Conservation (phyloP, 257 asterid species). For the Linaria vulgaris region DNA sequence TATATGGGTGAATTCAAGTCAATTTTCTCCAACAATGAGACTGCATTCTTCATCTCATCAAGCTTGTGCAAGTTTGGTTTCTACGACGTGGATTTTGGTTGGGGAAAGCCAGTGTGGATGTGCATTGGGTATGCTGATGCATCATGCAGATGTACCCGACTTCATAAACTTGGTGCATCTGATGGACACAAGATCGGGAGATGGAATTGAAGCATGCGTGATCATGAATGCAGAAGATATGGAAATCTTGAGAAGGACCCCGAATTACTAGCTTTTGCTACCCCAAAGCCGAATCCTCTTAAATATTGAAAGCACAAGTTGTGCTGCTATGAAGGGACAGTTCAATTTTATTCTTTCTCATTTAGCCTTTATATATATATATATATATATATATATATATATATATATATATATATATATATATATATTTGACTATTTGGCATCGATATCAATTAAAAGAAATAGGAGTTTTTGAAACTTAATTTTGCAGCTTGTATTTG, state of each 20-base stretch:
- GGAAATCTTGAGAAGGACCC: background rate
- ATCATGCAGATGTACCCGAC: background rate
- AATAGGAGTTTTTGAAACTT: no score
- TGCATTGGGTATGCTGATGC: background rate
- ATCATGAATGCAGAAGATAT: background rate
- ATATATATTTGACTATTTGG: background rate
- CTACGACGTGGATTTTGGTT: slow-evolving; percentile 3
- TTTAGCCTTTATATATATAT: background rate
- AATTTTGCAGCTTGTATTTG: no score
- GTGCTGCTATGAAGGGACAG: background rate
- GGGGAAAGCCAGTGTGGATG: slow-evolving; percentile 1
- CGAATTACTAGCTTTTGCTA: background rate
- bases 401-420: no score
- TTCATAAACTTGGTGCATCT: slow-evolving; percentile 6
- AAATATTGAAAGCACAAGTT: background rate
- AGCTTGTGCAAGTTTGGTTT: slow-evolving; percentile 9
- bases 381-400: no score
- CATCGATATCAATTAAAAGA: no score
- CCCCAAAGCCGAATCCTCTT: background rate
- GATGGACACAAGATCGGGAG: background rate
- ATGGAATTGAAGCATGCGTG: background rate
- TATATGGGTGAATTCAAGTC: background rate
- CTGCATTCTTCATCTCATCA: slow-evolving; percentile 2
- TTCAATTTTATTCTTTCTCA: background rate
- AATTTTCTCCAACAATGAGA: background rate